These are phyloP conservation scores for Chlamydomonas reinhardtii DNA, from an alignment of 163 green algal species.

Conservation along the genomic window DNA sequence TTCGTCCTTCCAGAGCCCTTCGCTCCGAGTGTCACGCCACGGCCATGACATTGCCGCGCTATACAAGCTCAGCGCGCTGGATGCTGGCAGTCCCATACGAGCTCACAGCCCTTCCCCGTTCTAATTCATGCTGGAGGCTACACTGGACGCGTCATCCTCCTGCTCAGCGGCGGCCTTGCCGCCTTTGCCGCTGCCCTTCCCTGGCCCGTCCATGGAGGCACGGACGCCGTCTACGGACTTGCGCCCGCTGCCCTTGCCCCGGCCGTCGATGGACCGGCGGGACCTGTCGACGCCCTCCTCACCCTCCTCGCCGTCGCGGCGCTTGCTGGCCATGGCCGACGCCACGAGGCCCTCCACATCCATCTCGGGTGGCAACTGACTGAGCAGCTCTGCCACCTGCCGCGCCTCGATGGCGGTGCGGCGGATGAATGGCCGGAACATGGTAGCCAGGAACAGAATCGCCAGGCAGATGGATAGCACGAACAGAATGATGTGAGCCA, in stretches of 20 bases:
- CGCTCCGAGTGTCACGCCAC: too few relatives aligned
- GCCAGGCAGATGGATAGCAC: conserved; percentile 29
- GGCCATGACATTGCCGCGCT: too few relatives aligned
- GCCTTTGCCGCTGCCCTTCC: conserved; percentile 32
- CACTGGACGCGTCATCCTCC: conserved; percentile 29
- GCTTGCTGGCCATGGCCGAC: conserved; percentile 28
- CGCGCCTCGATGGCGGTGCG: conserved; percentile 44
- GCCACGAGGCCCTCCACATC: conserved; percentile 53
- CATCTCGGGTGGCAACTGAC: conserved; percentile 53
- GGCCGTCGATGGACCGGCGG: conserved; percentile 13
- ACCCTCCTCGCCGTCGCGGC: conserved; percentile 20
- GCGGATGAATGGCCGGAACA: conserved; percentile 49
- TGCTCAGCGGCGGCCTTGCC: background rate
- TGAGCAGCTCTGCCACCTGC: conserved; percentile 54
- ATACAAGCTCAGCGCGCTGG: too few relatives aligned
- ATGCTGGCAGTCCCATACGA: too few relatives aligned
- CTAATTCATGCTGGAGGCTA: conserved; percentile 34
- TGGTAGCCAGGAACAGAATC: conserved; percentile 25
- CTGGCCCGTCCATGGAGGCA: background rate
- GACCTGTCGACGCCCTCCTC: background rate
- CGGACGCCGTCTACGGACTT: background rate
- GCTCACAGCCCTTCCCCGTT: too few relatives aligned
- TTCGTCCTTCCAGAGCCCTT: too few relatives aligned
- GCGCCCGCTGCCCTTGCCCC: background rate
- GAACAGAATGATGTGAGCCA: conserved; percentile 48